Evolutionary conservation across 805 yeast genomes (phyloP), one percentile per base, ranked within the genome.

Genomic region (Saccharomycopsis capsularis): DNA sequence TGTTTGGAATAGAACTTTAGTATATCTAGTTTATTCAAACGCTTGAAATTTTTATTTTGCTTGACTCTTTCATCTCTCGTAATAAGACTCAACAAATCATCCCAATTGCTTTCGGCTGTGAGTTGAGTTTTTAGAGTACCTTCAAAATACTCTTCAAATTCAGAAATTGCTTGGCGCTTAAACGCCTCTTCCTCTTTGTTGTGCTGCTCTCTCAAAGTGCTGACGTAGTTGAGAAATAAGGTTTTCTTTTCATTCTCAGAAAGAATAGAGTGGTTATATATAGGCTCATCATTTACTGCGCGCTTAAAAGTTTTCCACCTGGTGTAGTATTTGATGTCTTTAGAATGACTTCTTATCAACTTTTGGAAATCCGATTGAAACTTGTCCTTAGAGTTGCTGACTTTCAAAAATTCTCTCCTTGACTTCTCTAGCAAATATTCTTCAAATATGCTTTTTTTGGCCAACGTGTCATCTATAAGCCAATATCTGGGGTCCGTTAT

Each of bases 401-500:
- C 79, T 55, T 77, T 74, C 42, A 73, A 59, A 25, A 80, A 61
- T 55, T 81, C 82, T 27, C 69, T 69, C 42, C 71, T 72, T 0
- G 76, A 62, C 57, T 74, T 64, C 57, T 73, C 71, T 50, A 74
- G 68, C 29, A 84, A 63, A 59, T 75, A 85, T 34, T 78, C 78
- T 46, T 87, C 93, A 63, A 81, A 88, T 22, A 78, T 60, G 23
- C 67, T 67, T 56, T 79, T 78, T 47, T 90, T 74, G 54, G 70
- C 66, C 16, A 81, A 57, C 0, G 95, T 73, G 58, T 83, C 85
- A 3, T 69, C 65, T 2, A 86, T 63, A 4, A 70, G 63, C 90
- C 91, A 85, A 58, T 85, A 89, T 15, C 80, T 67, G 1, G 81
- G 76, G 55, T 82, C 81, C 2, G 59, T 60, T 16, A 83, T 71